Evolutionary conservation across 2,329 filamentous ascomycete genomes (phyloP).

Genomic region (Neurospora sp.): DNA sequence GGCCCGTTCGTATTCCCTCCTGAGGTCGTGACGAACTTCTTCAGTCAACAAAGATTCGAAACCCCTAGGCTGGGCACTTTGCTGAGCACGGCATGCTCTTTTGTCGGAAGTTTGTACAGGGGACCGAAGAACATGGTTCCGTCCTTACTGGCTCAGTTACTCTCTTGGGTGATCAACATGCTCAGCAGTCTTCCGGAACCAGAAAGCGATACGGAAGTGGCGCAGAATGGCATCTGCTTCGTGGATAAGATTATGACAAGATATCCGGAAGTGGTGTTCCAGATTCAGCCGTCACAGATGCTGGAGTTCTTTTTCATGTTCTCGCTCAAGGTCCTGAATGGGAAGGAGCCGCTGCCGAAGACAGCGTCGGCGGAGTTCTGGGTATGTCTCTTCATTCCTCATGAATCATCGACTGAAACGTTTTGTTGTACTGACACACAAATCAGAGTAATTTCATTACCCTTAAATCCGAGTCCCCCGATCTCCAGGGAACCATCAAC

Average conservation of each 20-base stretch:
- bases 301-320: conserved; percentile 63
- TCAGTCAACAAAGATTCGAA: conserved; percentile 47
- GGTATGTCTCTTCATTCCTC: conserved; percentile 34
- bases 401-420: not conserved
- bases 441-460: conserved; percentile 42
- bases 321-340: conserved; percentile 57
- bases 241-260: conserved; percentile 52
- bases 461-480: conserved; percentile 31
- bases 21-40: conserved; percentile 53
- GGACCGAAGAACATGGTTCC: conserved; percentile 33
- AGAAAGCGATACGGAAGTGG: conserved; percentile 58
- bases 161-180: conserved; percentile 53
- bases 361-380: conserved; percentile 65
- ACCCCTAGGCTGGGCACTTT: conserved; percentile 59
- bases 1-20: conserved; percentile 71
- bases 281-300: conserved; percentile 41
- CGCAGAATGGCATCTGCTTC: conserved; percentile 66
- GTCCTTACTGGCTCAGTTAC: conserved; percentile 38
- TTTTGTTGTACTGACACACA: not conserved
- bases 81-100: conserved; percentile 61
- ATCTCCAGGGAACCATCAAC: conserved; percentile 33
- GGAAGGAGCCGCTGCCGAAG: conserved; percentile 66
- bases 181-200: conserved; percentile 37
- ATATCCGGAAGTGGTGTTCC: conserved; percentile 51
- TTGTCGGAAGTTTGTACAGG: conserved; percentile 50